phyloP scores from a whole-genome alignment of 192 early-diverging fungal species.

The Mortierella claussenii region DNA sequence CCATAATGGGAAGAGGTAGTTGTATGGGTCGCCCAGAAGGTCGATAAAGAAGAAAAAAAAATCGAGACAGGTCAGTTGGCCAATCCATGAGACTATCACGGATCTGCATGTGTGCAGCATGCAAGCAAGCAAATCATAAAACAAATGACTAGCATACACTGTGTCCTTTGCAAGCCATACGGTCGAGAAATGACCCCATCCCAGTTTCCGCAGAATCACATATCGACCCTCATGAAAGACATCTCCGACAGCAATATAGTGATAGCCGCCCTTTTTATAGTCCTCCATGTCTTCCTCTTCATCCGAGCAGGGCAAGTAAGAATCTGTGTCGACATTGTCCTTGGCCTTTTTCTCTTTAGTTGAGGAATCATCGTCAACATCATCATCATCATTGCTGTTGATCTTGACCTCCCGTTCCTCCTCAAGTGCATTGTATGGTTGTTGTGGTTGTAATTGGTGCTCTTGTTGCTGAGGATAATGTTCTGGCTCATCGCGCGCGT shows the following conservation, averaged over 20 bases:
- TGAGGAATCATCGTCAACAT: neutral
- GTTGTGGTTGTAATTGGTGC: too few relatives aligned
- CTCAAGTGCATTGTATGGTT: too few relatives aligned
- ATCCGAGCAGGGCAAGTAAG: conserved; percentile 52
- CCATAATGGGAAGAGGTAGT: too few relatives aligned
- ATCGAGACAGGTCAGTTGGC: conserved; percentile 5
- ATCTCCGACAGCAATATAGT: conserved; percentile 89
- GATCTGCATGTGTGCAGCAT: too few relatives aligned
- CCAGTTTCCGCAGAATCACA: conserved; percentile 90
- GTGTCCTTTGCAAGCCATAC: conserved; percentile 93
- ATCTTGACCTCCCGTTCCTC: too few relatives aligned
- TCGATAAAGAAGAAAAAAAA: neutral
- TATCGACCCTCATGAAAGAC: conserved; percentile 83
- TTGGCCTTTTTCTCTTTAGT: neutral
- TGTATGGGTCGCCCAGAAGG: too few relatives aligned
- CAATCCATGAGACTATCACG: neutral
- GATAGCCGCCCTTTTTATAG: conserved; percentile 95
- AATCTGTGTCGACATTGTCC: too few relatives aligned
- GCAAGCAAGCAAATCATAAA: too few relatives aligned
- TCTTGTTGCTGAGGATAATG: too few relatives aligned
- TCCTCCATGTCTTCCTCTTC: conserved; percentile 93
- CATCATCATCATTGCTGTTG: too few relatives aligned
- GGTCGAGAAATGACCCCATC: conserved; percentile 99
- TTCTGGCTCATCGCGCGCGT: too few relatives aligned
- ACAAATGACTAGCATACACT: conserved; percentile 49